Conservation (phyloP, 2,329 filamentous ascomycete species). For the Calonectria hongkongensis region DNA sequence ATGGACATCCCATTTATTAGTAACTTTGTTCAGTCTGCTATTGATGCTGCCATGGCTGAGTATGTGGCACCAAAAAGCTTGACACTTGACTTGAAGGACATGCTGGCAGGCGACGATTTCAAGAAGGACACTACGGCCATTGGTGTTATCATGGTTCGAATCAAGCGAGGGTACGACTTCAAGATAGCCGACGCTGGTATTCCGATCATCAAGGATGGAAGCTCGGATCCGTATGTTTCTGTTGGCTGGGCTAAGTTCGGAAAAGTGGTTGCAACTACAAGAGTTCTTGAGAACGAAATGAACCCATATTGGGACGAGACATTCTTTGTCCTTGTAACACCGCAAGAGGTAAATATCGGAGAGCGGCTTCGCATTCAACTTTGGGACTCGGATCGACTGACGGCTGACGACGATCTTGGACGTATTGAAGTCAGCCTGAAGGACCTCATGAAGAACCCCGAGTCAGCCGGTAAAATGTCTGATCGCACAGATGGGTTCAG, state of each 20-base stretch:
- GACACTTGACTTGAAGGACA: slow-evolving; percentile 84
- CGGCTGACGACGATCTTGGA: slow-evolving; percentile 84
- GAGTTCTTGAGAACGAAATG: slow-evolving; percentile 79
- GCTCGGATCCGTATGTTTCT: slow-evolving; percentile 82
- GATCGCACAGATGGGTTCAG: slow-evolving; percentile 79
- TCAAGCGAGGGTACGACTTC: slow-evolving; percentile 81
- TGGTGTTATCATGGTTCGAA: slow-evolving; percentile 79
- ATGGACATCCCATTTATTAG: slow-evolving; percentile 86
- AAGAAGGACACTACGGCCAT: slow-evolving; percentile 82
- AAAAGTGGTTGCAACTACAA: slow-evolving; percentile 76
- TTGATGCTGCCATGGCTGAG: slow-evolving; percentile 83
- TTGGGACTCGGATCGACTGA: slow-evolving; percentile 84
- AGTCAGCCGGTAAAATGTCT: slow-evolving; percentile 77
- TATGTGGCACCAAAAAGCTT: slow-evolving; percentile 86
- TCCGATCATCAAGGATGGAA: slow-evolving; percentile 74
- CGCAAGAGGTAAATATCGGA: slow-evolving; percentile 82
- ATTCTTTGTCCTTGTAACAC: slow-evolving; percentile 80
- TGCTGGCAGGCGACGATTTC: slow-evolving; percentile 86
- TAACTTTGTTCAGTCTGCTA: slow-evolving; percentile 83
- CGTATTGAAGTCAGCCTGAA: slow-evolving; percentile 82
- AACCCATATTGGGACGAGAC: slow-evolving; percentile 83
- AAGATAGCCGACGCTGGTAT: slow-evolving; percentile 81
- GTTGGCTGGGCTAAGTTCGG: slow-evolving; percentile 88
- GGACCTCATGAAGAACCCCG: slow-evolving; percentile 75
- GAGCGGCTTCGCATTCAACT: slow-evolving; percentile 82